Conservation (phyloP, 176 grass and related monocot species). For the Aegilops longissima region DNA sequence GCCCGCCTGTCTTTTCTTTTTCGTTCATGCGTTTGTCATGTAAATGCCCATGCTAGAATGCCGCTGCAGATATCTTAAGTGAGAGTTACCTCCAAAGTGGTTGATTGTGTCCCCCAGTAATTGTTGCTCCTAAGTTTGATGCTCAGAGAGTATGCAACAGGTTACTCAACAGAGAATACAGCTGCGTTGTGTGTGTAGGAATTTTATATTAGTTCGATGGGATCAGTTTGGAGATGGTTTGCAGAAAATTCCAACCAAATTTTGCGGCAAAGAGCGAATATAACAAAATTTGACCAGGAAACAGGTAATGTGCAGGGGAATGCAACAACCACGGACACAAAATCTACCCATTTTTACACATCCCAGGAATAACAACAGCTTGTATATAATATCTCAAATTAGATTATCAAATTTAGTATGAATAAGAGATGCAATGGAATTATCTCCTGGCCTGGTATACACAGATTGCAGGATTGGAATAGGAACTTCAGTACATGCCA, state of each 20-base stretch:
- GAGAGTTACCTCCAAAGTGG: background rate
- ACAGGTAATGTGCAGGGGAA: background rate
- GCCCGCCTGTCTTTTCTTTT: background rate
- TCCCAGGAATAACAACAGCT: background rate
- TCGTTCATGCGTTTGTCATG: slow-evolving; percentile 31
- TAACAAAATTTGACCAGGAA: background rate
- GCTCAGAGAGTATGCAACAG: too few species aligned
- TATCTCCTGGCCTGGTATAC: slow-evolving; percentile 22
- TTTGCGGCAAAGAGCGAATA: background rate
- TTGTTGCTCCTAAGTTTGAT: too few species aligned
- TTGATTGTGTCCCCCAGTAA: too few species aligned
- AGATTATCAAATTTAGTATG: background rate
- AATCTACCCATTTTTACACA: background rate
- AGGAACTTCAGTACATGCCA: slow-evolving; percentile 32
- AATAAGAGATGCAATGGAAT: slow-evolving; percentile 24
- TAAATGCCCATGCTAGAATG: slow-evolving; percentile 66
- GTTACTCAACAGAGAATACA: too few species aligned
- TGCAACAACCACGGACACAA: background rate
- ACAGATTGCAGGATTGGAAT: slow-evolving; percentile 12
- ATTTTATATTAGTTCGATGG: too few species aligned
- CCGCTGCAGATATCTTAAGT: slow-evolving; percentile 11
- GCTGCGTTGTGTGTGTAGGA: too few species aligned
- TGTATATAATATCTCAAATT: background rate
- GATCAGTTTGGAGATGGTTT: background rate
- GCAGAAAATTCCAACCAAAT: background rate